Base-by-base conservation (phyloP, 768 basidiomycete species). In the Collybiopsis confluens region DNA sequence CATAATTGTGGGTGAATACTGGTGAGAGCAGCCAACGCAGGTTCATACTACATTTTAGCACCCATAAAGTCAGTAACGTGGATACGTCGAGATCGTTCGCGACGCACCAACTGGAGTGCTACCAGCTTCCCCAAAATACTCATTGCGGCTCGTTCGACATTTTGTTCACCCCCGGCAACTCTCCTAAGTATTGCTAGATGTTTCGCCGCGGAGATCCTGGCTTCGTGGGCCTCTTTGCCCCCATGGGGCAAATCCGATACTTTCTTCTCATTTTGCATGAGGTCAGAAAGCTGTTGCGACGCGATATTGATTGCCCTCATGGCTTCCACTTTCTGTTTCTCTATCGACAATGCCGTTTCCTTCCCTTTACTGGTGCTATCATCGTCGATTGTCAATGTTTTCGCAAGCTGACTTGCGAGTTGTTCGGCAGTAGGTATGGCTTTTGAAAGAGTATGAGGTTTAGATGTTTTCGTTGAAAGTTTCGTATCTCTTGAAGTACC, bases 131-230 rank as follows among this genome's bases (percentile, higher is more conserved):
- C 85, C 5, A 83, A 62, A 4, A 91, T 68, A 54, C 83, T 84
- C 46, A 76, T 76, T 1, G 86, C 90, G 2, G 87, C 88, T 35
- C 85, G 76, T 67, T 92, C 91, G 4, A 90, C 75, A 58, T 91
- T 85, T 8, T 88, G 15, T 58, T 79, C 77, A 2, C 70, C 72
- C 0, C 76, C 69, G 42, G 66, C 69, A 18, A 79, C 48, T 28
- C 61, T 62, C 46, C 89, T 71, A 40, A 92, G 68, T 2, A 65
- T 58, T 1, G 54, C 55, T 7, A 92, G 64, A 48, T 79, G 73
- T 47, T 70, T 72, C 15, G 70, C 63, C 0, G 79, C 80, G 16
- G 73, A 64, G 6, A 72, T 69, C 15, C 73, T 62, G 21, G 68
- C 60, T 35, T 64, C 41, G 27, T 45, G 73, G n/a, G 70, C 70